Base-by-base conservation (phyloP, 192 early-diverging fungal genomes). In the Anaeromyces robustus region DNA sequence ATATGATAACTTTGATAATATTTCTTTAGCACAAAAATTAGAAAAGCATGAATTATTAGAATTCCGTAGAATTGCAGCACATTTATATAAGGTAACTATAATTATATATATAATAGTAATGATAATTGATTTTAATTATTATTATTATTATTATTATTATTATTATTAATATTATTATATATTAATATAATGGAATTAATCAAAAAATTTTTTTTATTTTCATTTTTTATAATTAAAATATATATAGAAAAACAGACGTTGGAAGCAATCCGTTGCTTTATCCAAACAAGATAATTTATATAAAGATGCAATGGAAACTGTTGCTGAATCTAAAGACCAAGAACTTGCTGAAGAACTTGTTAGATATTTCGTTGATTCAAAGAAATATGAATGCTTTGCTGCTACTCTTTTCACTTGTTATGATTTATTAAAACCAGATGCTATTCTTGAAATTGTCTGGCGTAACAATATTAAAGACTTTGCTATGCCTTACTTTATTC, bases 241-340 rank as follows among this genome's bases (percentile, higher is more conserved):
- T 26, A 22, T 29, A 41, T 39, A 89, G 89, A 93, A 90, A 84
- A 96, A 96, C 89, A 95, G 95, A 87, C 93, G 95, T 81, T 99
- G 97, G 97, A 88, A 91, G 83, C 94, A 99, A 84, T 97, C 96
- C 30, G 93, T 99, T 84, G 89, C 92, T 18, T 86, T 99, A 59
- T 98, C 96, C 28, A 98, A 99, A 90, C 93, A 97, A 87, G 97
- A 99, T 86, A 90, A 95, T 81, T 91, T 98, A 43, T 99, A 92
- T 89, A 97, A 98, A 89, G 98, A 99, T 83, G 96, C 96, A 2
- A 99, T 99, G 95, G 96, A 96, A 80, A 98, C 98, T 12, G 98
- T 96, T 13, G 94, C 94, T n/a, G 92, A 93, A 80, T 97, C 96
- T 22, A 89, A 89, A 43, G 94, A 92, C 82, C 88, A 92, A 22